Evolutionary conservation across 805 yeast species (phyloP), one percentile per base, ranked within the genome.

Genomic region (Candida peoriensis): DNA sequence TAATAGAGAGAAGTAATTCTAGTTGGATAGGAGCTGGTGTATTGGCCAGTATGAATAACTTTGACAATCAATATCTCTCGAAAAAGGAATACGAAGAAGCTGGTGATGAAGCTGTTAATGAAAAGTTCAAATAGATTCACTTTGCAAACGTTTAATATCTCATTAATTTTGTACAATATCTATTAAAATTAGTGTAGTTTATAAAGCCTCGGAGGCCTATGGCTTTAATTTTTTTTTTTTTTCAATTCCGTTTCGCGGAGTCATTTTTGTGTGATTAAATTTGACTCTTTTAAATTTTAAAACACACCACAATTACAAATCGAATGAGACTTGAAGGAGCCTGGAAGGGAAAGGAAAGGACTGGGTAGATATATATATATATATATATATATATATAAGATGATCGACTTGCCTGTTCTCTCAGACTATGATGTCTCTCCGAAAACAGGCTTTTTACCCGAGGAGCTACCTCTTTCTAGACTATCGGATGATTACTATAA

Each of bases 11-110:
- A 50, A 66, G 70, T 37, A 74, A 72, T 50, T 74, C 84, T 23
- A 70, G 82, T 4, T 84, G 93, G 90, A 71, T 83, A 29, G 95
- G 95, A 13, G 90, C 90, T 4, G 73, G 83, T 42, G 81, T 85
- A 20, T 64, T 84, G 35, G 76, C 88, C 7, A 75, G 83, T 18
- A 68, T 84, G 58, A 90, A 89, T 34, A 78, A 87, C 4, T 84
- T 84, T 65, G 94, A 85, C 50, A 87, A 79, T 53, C 67, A 76
- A 60, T 83, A 88, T 83, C 81, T 84, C 6, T 70, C 78, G 14
- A 74, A 71, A 44, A 72, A 68, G 32, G 94, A 84, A 50, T 84
- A 75, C 53, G 76, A 78, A 34, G 93, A 83, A 55, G 76, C 70
- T 11, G 94, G 94, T 8, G 65, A 58, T 42, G 72, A 68, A 20